phyloP scores from a whole-genome alignment of 768 basidiomycete genomes.

The Boletellus sp. region DNA sequence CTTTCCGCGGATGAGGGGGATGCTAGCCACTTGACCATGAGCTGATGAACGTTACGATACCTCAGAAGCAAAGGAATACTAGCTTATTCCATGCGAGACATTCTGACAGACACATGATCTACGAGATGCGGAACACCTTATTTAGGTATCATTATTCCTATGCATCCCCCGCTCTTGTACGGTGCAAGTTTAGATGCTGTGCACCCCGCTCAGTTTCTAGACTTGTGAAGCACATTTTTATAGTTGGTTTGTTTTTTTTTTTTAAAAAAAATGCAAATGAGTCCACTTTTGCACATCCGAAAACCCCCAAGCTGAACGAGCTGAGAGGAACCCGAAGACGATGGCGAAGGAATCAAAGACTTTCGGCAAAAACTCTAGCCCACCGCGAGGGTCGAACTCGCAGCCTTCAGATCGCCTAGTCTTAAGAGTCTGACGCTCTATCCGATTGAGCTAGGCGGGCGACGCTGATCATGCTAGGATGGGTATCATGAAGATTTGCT shows the following conservation, averaged over 20 bases:
- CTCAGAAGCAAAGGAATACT: slow-evolving; percentile 3
- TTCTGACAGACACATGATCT: slow-evolving; percentile 5
- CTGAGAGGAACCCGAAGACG: not conserved
- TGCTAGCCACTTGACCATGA: slow-evolving; percentile 28
- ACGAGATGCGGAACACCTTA: slow-evolving; percentile 10
- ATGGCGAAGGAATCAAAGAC: not conserved
- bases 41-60: slow-evolving; percentile 17
- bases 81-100: slow-evolving; percentile 5
- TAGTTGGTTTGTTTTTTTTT: too few species aligned
- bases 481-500: not conserved
- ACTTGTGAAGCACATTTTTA: too few species aligned
- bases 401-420: slow-evolving; percentile 54
- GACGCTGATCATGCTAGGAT: not conserved
- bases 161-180: not conserved
- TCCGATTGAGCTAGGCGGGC: slow-evolving; percentile 68
- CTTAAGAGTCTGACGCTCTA: slow-evolving; percentile 65
- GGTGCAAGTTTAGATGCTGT: not conserved
- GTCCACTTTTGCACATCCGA: too few species aligned
- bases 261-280: too few species aligned
- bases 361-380: slow-evolving; percentile 42
- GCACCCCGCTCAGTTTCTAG: not conserved
- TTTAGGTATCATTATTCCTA: slow-evolving; percentile 21
- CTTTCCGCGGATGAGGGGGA: slow-evolving; percentile 59
- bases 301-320: too few species aligned
- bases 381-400: slow-evolving; percentile 65